Percentiles rank a stretch among this genome's conserved stretches.
Evolutionary conservation across 331 rosid species (phyloP).

Genomic region (Acacia pycnantha): DNA sequence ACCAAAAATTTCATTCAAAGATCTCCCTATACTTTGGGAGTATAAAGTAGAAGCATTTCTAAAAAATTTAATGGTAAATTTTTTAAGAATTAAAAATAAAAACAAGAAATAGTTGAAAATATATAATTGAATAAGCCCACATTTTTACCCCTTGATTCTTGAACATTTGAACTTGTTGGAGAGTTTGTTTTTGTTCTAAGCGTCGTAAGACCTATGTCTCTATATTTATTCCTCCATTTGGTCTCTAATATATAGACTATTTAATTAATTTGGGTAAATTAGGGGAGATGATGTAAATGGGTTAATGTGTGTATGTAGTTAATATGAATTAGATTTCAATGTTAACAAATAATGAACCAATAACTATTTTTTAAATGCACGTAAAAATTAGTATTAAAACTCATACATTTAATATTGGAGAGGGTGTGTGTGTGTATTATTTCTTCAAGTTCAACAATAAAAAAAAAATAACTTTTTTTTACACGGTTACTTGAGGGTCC

Average conservation of each 20-base stretch:
- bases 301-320: background rate
- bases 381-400: no score
- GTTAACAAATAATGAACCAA: background rate
- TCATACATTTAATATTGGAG: no score
- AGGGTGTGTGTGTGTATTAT: no score
- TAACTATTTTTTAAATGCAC: background rate
- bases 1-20: no score
- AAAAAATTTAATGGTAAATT: background rate
- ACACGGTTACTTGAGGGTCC: background rate
- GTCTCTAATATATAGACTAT: no score
- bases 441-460: background rate
- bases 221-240: no score
- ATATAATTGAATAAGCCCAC: background rate
- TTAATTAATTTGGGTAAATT: no score
- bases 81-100: background rate
- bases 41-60: background rate
- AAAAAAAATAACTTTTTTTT: background rate
- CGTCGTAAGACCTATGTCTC: no score
- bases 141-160: background rate
- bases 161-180: background rate
- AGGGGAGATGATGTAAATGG: no score
- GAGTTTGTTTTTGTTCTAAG: background rate
- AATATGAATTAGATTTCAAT: background rate
- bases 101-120: background rate
- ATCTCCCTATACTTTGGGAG: no score